Conservation (phyloP, 331 rosid genomes). For the Pyracantha coccinea region DNA sequence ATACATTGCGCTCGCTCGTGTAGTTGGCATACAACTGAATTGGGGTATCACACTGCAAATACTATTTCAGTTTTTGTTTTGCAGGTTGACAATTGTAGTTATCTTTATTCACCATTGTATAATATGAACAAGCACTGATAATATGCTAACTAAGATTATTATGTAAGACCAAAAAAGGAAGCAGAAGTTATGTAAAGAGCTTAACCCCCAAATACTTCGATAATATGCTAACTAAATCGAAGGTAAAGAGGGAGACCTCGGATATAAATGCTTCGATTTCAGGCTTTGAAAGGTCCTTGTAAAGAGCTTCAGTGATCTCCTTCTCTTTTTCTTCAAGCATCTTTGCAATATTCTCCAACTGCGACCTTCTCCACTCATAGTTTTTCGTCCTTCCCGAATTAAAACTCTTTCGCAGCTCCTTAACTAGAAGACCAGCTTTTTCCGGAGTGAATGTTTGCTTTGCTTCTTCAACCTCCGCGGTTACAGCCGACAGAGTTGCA, state of each 20-base stretch:
- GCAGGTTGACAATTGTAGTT: neutral
- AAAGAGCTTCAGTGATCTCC: constrained; percentile 47
- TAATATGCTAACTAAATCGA: too few relatives aligned
- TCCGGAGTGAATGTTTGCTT: constrained; percentile 34
- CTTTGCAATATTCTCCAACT: constrained; percentile 47
- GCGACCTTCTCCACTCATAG: constrained; percentile 69
- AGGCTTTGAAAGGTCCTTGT: constrained; percentile 62
- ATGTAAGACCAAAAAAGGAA: neutral
- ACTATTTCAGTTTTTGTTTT: neutral
- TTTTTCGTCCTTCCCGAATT: constrained; percentile 58
- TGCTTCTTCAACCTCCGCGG: constrained; percentile 30
- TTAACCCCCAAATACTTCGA: too few relatives aligned
- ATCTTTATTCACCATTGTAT: neutral
- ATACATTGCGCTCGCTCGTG: neutral
- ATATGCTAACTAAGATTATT: neutral
- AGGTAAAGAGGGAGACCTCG: constrained; percentile 35
- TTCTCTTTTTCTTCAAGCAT: constrained; percentile 62
- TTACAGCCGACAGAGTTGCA: constrained; percentile 31
- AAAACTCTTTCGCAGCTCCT: constrained; percentile 45
- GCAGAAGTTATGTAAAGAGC: constrained; percentile 24
- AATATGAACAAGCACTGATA: neutral
- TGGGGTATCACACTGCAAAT: neutral
- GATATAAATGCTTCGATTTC: constrained; percentile 45
- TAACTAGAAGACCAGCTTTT: constrained; percentile 32
- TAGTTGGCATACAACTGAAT: neutral